These are phyloP conservation scores for Barnettozyma pratensis DNA, from an alignment of 805 yeast species.

Conservation along the genomic window DNA sequence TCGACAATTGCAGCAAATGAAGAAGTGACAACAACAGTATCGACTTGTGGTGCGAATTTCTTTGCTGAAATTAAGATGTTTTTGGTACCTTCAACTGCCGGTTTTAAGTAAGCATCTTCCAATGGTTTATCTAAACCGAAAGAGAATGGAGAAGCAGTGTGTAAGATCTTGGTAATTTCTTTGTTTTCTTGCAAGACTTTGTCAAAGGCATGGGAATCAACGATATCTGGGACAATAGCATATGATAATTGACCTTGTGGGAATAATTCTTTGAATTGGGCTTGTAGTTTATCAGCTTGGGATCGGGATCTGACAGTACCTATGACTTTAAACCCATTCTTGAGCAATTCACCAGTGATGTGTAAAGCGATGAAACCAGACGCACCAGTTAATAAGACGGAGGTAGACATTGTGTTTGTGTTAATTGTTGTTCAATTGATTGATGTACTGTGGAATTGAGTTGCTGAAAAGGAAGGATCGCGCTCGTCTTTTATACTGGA, in stretches of 20 bases:
- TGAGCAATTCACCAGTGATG: constrained; percentile 30
- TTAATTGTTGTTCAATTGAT: background rate
- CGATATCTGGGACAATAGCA: constrained; percentile 43
- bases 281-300: constrained; percentile 13
- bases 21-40: constrained; percentile 50
- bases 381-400: constrained; percentile 38
- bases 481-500: too few relatives aligned
- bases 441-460: too few relatives aligned
- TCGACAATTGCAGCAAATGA: constrained; percentile 49
- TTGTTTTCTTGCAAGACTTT: constrained; percentile 35
- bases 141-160: constrained; percentile 51
- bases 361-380: constrained; percentile 42
- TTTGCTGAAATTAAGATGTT: constrained; percentile 34
- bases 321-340: constrained; percentile 33
- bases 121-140: constrained; percentile 32
- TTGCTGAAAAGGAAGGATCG: too few relatives aligned
- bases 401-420: background rate
- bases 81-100: constrained; percentile 53
- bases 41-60: constrained; percentile 32
- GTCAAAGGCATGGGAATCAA: constrained; percentile 38
- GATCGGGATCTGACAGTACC: constrained; percentile 23
- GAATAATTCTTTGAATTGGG: constrained; percentile 18
- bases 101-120: constrained; percentile 47
- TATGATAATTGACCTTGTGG: constrained; percentile 31
- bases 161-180: constrained; percentile 49